phyloP scores from a whole-genome alignment of 129 eudicot species.

The Glebionis coronaria region DNA sequence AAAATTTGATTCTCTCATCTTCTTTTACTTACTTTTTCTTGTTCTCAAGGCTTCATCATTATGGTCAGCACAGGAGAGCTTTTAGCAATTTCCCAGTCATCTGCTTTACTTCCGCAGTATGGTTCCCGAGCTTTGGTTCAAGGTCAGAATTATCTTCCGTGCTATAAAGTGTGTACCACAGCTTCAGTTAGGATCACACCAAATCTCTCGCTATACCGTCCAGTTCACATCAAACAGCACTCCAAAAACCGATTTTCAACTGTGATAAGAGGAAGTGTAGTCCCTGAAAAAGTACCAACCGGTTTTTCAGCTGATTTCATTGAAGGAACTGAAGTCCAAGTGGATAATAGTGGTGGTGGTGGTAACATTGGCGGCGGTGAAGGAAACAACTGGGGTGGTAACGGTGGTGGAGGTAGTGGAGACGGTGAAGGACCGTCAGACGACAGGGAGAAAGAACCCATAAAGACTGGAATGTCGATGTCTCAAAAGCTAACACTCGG shows the following conservation, averaged over 20 bases:
- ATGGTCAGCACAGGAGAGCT: constrained; percentile 62
- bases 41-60: constrained; percentile 44
- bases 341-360: constrained; percentile 47
- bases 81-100: constrained; percentile 51
- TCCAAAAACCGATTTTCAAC: constrained; percentile 28
- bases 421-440: constrained; percentile 48
- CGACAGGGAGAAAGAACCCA: constrained; percentile 39
- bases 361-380: constrained; percentile 46
- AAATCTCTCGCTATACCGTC: constrained; percentile 5
- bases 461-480: constrained; percentile 74
- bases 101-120: constrained; percentile 44
- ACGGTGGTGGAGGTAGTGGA: constrained; percentile 42
- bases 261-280: constrained; percentile 37
- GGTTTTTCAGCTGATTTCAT: constrained; percentile 43
- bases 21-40: constrained; percentile 25
- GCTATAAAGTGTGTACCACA: constrained; percentile 26
- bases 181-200: constrained; percentile 25
- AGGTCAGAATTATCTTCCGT: constrained; percentile 21
- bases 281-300: constrained; percentile 62
- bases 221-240: constrained; percentile 18
- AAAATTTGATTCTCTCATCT: background rate
- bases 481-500: constrained; percentile 88
- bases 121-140: constrained; percentile 29
- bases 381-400: constrained; percentile 40
- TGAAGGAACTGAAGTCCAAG: constrained; percentile 40